Conservation (phyloP, 495 filamentous ascomycete species). For the Achaetomiella virescens region DNA sequence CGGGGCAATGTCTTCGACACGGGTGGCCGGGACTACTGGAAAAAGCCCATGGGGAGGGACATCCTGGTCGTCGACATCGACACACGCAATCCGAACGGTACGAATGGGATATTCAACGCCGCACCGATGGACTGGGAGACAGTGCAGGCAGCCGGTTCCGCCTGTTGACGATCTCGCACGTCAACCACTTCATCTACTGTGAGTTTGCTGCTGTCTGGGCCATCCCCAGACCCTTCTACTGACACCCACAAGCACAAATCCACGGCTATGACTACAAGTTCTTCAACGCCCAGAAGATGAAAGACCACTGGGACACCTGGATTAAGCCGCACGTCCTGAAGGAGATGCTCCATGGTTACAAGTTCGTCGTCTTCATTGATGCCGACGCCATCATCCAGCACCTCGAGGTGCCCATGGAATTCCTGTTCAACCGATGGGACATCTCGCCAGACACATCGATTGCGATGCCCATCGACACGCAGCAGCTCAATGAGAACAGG, state of each 20-base stretch:
- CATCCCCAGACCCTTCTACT: neutral
- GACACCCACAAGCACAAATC: slow-evolving; percentile 25
- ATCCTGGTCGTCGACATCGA: slow-evolving; percentile 2
- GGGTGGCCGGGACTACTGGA: neutral
- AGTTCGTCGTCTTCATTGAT: slow-evolving; percentile 40
- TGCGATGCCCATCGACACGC: slow-evolving; percentile 31
- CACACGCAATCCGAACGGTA: neutral
- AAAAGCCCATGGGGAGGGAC: neutral
- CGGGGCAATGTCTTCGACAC: neutral
- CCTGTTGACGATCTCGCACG: neutral
- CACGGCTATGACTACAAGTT: slow-evolving; percentile 45
- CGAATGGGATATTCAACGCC: neutral
- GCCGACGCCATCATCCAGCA: slow-evolving; percentile 37
- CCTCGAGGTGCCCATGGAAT: slow-evolving; percentile 39
- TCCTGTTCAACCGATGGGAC: slow-evolving; percentile 41
- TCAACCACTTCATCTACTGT: slow-evolving; percentile 3
- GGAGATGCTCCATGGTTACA: slow-evolving; percentile 29
- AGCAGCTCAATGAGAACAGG: slow-evolving; percentile 25
- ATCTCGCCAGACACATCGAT: slow-evolving; percentile 29
- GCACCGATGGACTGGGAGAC: neutral
- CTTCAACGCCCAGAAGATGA: slow-evolving; percentile 23
- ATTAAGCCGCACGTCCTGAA: slow-evolving; percentile 35
- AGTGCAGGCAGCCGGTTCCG: neutral
- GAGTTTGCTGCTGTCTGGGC: neutral
- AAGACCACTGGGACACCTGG: slow-evolving; percentile 28